Conservation (phyloP, 345 rosid species). For the Jatropha curcas region DNA sequence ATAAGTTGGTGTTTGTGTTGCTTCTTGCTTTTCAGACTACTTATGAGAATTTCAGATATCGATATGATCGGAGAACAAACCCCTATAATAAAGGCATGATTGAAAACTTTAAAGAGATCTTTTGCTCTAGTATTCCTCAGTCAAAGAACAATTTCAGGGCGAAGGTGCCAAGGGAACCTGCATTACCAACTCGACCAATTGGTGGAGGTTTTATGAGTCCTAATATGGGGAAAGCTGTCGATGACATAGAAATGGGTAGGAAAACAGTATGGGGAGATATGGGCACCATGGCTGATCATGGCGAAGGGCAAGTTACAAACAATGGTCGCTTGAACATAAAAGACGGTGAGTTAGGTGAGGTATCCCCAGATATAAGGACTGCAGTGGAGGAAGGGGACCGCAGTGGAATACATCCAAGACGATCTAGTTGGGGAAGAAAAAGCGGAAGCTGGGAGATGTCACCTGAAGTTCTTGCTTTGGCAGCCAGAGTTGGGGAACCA, state of each 20-base stretch:
- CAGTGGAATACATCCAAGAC: conserved; percentile 65
- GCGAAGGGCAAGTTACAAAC: conserved; percentile 59
- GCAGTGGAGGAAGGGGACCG: conserved; percentile 71
- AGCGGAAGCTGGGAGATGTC: conserved; percentile 84
- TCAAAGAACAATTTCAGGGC: conserved; percentile 78
- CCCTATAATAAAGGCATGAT: conserved; percentile 77
- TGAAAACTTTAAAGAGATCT: conserved; percentile 68
- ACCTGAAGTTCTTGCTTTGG: conserved; percentile 86
- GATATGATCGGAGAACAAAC: conserved; percentile 59
- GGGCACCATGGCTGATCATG: conserved; percentile 56
- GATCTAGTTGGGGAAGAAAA: conserved; percentile 78
- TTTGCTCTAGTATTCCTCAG: conserved; percentile 64
- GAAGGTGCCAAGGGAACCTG: conserved; percentile 60
- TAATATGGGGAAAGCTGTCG: conserved; percentile 83
- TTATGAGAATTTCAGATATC: conserved; percentile 87
- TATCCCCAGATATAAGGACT: conserved; percentile 70
- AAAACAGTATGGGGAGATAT: conserved; percentile 92
- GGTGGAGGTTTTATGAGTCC: conserved; percentile 94
- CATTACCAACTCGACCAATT: conserved; percentile 53
- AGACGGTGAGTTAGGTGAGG: conserved; percentile 74
- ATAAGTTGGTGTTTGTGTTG: not conserved
- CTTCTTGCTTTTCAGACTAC: conserved; percentile 65
- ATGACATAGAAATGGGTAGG: conserved; percentile 97
- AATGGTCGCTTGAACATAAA: conserved; percentile 65
- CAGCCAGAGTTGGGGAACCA: conserved; percentile 83